Evolutionary conservation across 2,329 filamentous ascomycete genomes (phyloP).

Genomic region (Pyricularia pennisetigena): DNA sequence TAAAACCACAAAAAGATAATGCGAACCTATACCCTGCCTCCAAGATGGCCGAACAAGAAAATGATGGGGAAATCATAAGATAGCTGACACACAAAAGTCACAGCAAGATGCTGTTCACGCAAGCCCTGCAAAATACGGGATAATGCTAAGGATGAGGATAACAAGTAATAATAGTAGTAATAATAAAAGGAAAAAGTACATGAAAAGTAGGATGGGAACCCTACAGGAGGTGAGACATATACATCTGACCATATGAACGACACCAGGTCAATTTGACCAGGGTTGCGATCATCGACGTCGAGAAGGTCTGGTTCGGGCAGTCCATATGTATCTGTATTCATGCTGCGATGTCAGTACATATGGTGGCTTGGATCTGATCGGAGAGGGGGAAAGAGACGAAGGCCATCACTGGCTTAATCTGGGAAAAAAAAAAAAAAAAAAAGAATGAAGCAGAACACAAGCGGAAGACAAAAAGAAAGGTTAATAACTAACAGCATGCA

Average conservation of each 20-base stretch:
- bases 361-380: neutral
- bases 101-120: neutral
- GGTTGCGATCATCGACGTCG: neutral
- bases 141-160: neutral
- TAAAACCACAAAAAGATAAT: neutral
- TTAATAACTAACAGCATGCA: conserved; percentile 61
- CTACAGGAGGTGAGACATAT: neutral
- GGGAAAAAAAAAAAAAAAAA: neutral
- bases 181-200: neutral
- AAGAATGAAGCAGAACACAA: no score
- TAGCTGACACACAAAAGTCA: neutral
- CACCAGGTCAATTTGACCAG: neutral
- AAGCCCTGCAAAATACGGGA: neutral
- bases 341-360: neutral
- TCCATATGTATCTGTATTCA: neutral
- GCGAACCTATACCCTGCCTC: neutral
- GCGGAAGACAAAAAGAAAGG: neutral
- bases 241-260: neutral
- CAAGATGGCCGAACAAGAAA: neutral
- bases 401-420: neutral
- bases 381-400: neutral
- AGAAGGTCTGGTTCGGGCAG: neutral
- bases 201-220: neutral
- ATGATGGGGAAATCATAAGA: neutral
- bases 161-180: neutral